These are phyloP conservation scores for Sanghuangporus weigelae DNA, from an alignment of 1,284 basidiomycete genomes.

Conservation along the genomic window DNA sequence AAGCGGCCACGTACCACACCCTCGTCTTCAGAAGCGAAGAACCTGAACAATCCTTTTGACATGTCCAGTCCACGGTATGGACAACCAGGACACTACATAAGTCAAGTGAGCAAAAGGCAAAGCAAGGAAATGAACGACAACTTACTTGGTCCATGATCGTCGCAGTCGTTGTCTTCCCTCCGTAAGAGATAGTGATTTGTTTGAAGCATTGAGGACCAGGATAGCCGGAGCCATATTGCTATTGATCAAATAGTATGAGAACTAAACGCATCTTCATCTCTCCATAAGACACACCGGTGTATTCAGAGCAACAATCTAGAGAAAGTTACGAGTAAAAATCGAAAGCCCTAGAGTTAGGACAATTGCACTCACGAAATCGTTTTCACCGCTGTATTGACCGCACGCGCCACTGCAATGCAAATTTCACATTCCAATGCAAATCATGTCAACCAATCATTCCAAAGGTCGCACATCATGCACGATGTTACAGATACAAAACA, in stretches of 20 bases:
- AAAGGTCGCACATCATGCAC: background rate
- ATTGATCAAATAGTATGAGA: background rate
- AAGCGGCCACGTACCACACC: slow-evolving; percentile 35
- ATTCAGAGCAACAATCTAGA: slow-evolving; percentile 40
- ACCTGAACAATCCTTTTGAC: slow-evolving; percentile 65
- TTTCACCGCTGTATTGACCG: slow-evolving; percentile 28
- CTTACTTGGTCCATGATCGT: slow-evolving; percentile 62
- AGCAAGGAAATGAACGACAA: slow-evolving; percentile 10
- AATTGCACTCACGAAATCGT: slow-evolving; percentile 31
- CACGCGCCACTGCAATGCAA: slow-evolving; percentile 35
- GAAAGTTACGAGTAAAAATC: background rate
- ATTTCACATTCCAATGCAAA: slow-evolving; percentile 8
- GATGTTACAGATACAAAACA: background rate
- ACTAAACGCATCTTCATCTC: background rate
- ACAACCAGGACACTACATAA: slow-evolving; percentile 62
- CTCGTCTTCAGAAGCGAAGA: slow-evolving; percentile 40
- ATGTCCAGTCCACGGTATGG: slow-evolving; percentile 74
- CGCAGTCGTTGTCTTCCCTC: slow-evolving; percentile 58
- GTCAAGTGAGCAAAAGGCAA: slow-evolving; percentile 1
- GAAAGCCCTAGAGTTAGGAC: background rate
- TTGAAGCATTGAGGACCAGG: slow-evolving; percentile 60
- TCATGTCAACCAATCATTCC: slow-evolving; percentile 21
- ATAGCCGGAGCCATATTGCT: slow-evolving; percentile 52
- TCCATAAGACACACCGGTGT: slow-evolving; percentile 27
- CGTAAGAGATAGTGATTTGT: slow-evolving; percentile 57